Evolutionary conservation across 306 rosid species (phyloP).

Genomic region (Medicago arabica): DNA sequence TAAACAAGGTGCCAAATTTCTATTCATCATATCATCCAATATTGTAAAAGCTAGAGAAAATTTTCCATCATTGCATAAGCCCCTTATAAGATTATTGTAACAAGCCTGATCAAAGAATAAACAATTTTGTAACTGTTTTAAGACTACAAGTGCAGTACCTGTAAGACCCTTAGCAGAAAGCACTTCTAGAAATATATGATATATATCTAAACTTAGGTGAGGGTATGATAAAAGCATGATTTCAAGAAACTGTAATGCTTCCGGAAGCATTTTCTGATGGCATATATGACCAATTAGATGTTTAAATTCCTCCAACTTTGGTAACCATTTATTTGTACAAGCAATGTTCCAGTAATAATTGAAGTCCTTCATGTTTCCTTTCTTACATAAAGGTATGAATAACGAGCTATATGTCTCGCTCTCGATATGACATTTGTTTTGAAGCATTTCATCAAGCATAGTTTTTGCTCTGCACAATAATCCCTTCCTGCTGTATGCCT

Average conservation of each 20-base stretch:
- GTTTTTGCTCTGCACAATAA: constrained; percentile 53
- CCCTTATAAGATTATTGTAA: constrained; percentile 61
- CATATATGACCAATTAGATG: constrained; percentile 60
- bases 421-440: constrained; percentile 49
- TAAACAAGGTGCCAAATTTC: constrained; percentile 53
- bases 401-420: constrained; percentile 66
- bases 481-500: constrained; percentile 69
- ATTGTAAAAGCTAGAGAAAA: constrained; percentile 57
- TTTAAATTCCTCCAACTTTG: constrained; percentile 60
- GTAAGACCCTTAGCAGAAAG: constrained; percentile 59
- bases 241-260: constrained; percentile 74
- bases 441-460: constrained; percentile 65
- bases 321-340: constrained; percentile 63
- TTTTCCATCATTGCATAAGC: constrained; percentile 58
- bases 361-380: constrained; percentile 65
- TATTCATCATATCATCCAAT: constrained; percentile 63
- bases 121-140: constrained; percentile 60
- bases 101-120: constrained; percentile 52
- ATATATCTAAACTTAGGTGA: constrained; percentile 53
- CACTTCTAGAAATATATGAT: constrained; percentile 58
- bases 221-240: constrained; percentile 64
- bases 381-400: constrained; percentile 64
- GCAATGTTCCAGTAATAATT: constrained; percentile 65
- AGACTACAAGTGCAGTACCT: constrained; percentile 47
- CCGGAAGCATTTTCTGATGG: constrained; percentile 50